A percentile compares a stretch with the other conserved stretches of the same genome.
phyloP scores from a whole-genome alignment of 2,329 filamentous ascomycete genomes.

The Claviceps africana region DNA sequence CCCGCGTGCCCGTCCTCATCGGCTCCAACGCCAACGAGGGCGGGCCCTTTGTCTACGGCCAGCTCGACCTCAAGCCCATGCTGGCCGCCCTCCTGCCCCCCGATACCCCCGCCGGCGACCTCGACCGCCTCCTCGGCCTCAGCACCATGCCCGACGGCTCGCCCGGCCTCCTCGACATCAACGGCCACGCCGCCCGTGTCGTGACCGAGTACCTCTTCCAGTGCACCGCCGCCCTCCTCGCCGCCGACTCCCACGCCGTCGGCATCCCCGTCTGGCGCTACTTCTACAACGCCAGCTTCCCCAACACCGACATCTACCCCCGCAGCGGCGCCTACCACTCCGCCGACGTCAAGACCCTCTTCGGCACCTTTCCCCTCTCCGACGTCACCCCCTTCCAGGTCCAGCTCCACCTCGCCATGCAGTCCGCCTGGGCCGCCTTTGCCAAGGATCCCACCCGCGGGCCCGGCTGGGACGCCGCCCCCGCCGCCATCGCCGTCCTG shows the following conservation, averaged over 20 bases:
- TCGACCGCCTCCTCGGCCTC: slow-evolving; percentile 1
- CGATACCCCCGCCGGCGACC: neutral
- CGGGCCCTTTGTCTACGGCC: slow-evolving; percentile 1
- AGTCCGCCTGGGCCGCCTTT: slow-evolving; percentile 17
- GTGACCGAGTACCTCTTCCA: slow-evolving; percentile 11
- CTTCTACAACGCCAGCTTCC: slow-evolving; percentile 33
- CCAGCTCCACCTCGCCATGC: slow-evolving; percentile 11
- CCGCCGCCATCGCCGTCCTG: slow-evolving; percentile 11
- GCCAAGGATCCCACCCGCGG: slow-evolving; percentile 13
- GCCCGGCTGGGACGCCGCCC: slow-evolving; percentile 13
- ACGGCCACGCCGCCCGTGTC: slow-evolving; percentile 9
- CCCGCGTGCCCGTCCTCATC: slow-evolving; percentile 12
- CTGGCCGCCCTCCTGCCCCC: neutral
- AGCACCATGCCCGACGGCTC: slow-evolving; percentile 8
- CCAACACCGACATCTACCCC: slow-evolving; percentile 27
- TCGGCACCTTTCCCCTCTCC: slow-evolving; percentile 19
- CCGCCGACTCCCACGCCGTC: slow-evolving; percentile 17
- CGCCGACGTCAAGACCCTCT: slow-evolving; percentile 29
- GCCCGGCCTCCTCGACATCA: slow-evolving; percentile 8
- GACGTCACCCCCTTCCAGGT: slow-evolving; percentile 11
- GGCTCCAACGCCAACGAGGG: slow-evolving; percentile 14
- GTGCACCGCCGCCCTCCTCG: slow-evolving; percentile 12
- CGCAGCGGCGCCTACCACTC: slow-evolving; percentile 29
- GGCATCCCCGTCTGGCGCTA: slow-evolving; percentile 29
- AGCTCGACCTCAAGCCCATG: neutral